Base-by-base conservation (phyloP, 164 flowering plant genomes). In the Magnolia officinalis region DNA sequence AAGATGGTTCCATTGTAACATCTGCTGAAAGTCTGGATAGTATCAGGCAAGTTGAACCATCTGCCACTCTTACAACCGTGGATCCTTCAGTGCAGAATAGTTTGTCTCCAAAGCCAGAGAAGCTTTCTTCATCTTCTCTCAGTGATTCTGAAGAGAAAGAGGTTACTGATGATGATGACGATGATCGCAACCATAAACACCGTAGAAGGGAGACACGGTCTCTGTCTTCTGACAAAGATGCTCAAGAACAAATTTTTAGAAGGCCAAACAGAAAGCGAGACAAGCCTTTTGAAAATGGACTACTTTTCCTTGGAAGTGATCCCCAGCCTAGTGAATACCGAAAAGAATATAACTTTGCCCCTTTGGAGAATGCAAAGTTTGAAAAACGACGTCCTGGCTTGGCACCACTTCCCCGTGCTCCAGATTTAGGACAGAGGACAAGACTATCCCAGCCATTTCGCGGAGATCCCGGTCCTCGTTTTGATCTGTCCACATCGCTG, bases 131-230 rank as follows among this genome's bases (percentile, higher is more conserved):
- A 74, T 59, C 81, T 75, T 80, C 78, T 78, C 76, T 21, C n/a
- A 89, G 89, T 85, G 95, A 96, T 83, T 84, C 88, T 37, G 97
- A 93, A 75, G 96, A 95, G 75, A 90, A 90, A 80, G 98, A 92
- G 78, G 72, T 92, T 74, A 94, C 89, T 79, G 96, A 91, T 78
- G 97, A 93, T 71, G 97, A 94, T 72, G 98, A 96, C 80, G 97
- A 91, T 83, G 97, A 94, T 78, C 95, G 95, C 78, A 96, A 94
- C 79, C 99, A 92, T 81, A 95, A 95, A 87, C 99, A 93, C 83
- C 94, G 96, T 18, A 88, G 93, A 78, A 78, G 89, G 78, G 98
- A 92, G 58, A 79, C 87, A 26, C 87, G 78, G 74, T 87, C 96
- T 72, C 87, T 89, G 70, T 92, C 93, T 76, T 80, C 80, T 67